Base-by-base conservation (phyloP, 1,284 basidiomycete species). In the Termitomyces sp. region DNA sequence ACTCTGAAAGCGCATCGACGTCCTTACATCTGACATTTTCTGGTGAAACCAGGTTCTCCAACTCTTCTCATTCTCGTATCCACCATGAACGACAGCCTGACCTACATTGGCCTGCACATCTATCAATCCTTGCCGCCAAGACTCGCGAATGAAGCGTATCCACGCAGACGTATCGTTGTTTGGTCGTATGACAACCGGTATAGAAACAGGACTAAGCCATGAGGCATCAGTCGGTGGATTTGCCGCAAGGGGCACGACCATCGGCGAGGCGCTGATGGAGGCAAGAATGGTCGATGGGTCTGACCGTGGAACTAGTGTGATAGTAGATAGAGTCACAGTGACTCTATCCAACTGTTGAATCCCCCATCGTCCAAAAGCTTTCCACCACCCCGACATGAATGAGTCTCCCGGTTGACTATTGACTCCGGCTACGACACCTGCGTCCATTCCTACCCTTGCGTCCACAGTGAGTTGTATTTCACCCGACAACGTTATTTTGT, bases 291-390 rank as follows among this genome's bases (percentile, higher is more conserved):
- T 61, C 3, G 70, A 64, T 1, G 67, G 63, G 48, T 78, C 70
- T 43, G 65, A 62, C 31, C 75, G 66, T 3, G 83, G 74, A 21
- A 70, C 68, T 1, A 89, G 65, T 34, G 70, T 65, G 55, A 85
- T 73, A 2, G 73, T 74, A 36, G 74, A 76, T 42, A 84, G 67
- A 44, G 76, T 71, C 44, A 86, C 73, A 5, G 86, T 77, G n/a
- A 87, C 78, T 17, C 68, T 71, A 58, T 79, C 77, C 43, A 90
- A 61, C 12, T 65, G 68, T 30, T 73, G 73, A 34, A 90, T 76
- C 2, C 85, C 79, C 79, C 85, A 84, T 43, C 85, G 76, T 1
- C 86, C 86, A 28, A 90, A 54, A 1, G 77, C 72, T 68, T 85
- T 88, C 81, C 83, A 86, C 24, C 80, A 58, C 52, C 69, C 68